phyloP scores from a whole-genome alignment of 805 yeast species.

The Starmerella khaoyaiensis region DNA sequence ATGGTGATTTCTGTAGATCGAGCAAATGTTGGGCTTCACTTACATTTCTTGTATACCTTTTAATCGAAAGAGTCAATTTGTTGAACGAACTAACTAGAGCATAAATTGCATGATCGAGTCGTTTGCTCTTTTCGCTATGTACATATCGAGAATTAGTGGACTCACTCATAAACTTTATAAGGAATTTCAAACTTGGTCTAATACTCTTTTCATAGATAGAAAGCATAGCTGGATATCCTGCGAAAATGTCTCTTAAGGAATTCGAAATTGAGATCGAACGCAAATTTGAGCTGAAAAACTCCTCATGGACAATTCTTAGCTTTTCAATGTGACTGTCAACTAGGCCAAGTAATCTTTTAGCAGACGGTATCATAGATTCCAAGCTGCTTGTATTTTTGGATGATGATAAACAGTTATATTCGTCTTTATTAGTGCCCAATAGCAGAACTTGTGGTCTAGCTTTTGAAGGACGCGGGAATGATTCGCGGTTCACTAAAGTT shows the following conservation, averaged over 20 bases:
- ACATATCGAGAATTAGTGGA: neutral
- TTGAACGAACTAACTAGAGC: too few species aligned
- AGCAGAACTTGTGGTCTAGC: neutral
- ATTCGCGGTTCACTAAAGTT: neutral
- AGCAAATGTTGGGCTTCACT: conserved; percentile 6
- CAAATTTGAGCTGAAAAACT: conserved; percentile 3
- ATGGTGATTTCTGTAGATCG: neutral
- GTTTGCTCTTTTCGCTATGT: too few species aligned
- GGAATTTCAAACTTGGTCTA: neutral
- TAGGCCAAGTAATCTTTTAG: conserved; percentile 2
- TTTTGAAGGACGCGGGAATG: too few species aligned
- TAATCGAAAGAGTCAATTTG: conserved; percentile 1
- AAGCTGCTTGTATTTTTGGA: neutral
- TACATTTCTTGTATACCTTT: conserved; percentile 6
- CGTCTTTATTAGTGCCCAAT: conserved; percentile 1
- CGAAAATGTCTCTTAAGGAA: conserved; percentile 4
- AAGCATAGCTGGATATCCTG: conserved; percentile 9
- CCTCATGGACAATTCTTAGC: conserved; percentile 2
- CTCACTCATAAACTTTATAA: neutral
- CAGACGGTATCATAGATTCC: neutral
- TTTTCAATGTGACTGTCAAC: conserved; percentile 7
- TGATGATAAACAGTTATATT: conserved; percentile 2
- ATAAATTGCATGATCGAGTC: too few species aligned
- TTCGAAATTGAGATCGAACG: neutral
- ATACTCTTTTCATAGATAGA: conserved; percentile 5